A percentile compares a stretch with the other conserved stretches of the same genome.
Conservation (phyloP, 208 protist species). For the Endotrypanum monterogeii region DNA sequence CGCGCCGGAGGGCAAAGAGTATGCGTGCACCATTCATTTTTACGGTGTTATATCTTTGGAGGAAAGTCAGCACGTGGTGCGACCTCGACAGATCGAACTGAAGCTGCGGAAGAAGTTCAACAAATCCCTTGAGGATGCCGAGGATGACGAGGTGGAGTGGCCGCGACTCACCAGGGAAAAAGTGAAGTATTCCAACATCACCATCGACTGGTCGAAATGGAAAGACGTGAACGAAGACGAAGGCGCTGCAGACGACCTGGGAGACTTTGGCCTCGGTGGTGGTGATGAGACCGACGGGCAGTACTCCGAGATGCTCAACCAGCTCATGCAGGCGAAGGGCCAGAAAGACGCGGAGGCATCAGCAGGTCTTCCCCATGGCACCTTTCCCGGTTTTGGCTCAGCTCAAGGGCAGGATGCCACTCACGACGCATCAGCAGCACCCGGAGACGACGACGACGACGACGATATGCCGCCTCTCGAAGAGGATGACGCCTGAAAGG, state of each 20-base stretch:
- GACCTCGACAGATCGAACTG: slow-evolving; percentile 76
- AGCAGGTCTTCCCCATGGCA: slow-evolving; percentile 19
- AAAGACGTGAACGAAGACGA: slow-evolving; percentile 75
- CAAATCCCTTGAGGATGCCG: slow-evolving; percentile 30
- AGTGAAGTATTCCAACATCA: slow-evolving; percentile 66
- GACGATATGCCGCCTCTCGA: slow-evolving; percentile 63
- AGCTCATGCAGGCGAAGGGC: slow-evolving; percentile 49
- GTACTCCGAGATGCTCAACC: slow-evolving; percentile 39
- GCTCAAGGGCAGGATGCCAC: slow-evolving; percentile 18
- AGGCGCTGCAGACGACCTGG: slow-evolving; percentile 31
- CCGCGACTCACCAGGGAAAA: slow-evolving; percentile 74
- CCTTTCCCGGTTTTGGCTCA: slow-evolving; percentile 34
- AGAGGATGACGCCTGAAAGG: slow-evolving; percentile 21
- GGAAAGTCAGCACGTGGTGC: slow-evolving; percentile 77
- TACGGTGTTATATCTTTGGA: slow-evolving; percentile 67
- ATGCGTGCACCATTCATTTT: slow-evolving; percentile 50
- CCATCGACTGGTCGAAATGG: slow-evolving; percentile 88
- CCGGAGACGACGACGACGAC: slow-evolving; percentile 41
- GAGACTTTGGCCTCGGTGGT: slow-evolving; percentile 35
- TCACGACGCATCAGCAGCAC: not conserved
- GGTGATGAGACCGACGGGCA: slow-evolving; percentile 27
- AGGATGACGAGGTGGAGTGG: slow-evolving; percentile 64
- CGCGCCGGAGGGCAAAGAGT: slow-evolving; percentile 40
- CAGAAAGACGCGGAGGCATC: slow-evolving; percentile 31
- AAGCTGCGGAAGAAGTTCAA: slow-evolving; percentile 68